A percentile compares a stretch with the other conserved stretches of the same genome.
Conservation (phyloP, 331 rosid species). For the Malus hybrid region DNA sequence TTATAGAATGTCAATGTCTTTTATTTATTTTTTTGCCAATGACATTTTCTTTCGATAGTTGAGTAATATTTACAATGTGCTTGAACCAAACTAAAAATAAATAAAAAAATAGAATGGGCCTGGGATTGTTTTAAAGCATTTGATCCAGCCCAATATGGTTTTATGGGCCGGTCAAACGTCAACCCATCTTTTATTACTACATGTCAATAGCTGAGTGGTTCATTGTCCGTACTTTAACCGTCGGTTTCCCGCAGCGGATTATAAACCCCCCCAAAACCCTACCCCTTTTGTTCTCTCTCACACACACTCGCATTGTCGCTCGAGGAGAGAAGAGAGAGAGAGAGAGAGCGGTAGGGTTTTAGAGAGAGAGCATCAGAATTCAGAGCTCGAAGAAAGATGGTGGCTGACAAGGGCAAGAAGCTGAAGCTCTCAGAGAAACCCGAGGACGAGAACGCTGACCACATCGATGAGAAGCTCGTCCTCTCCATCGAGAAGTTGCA, state of each 20-base stretch:
- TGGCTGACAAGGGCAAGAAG: constrained; percentile 60
- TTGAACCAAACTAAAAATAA: too few species aligned
- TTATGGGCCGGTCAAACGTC: not conserved
- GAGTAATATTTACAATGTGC: too few species aligned
- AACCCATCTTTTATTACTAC: not conserved
- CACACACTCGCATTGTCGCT: not conserved
- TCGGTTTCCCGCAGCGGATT: not conserved
- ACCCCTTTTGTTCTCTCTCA: constrained; percentile 5
- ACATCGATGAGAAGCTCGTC: constrained; percentile 64
- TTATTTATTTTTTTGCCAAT: too few species aligned
- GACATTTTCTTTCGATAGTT: too few species aligned
- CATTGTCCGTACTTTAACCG: not conserved
- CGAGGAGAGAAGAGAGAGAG: not conserved
- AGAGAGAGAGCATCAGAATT: not conserved
- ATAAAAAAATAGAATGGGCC: not conserved
- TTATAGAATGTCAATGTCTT: too few species aligned
- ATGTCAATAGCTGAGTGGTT: not conserved
- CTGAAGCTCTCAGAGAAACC: constrained; percentile 40
- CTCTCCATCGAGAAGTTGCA: constrained; percentile 76
- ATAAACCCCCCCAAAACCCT: constrained; percentile 39
- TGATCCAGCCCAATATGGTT: not conserved
- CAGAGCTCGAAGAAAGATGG: constrained; percentile 33
- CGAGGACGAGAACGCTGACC: constrained; percentile 41
- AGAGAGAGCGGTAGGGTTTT: constrained; percentile 29
- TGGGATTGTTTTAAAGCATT: not conserved